Evolutionary conservation across 75 land plant genomes (phyloP).

Genomic region (Selaginella moellendorffii): DNA sequence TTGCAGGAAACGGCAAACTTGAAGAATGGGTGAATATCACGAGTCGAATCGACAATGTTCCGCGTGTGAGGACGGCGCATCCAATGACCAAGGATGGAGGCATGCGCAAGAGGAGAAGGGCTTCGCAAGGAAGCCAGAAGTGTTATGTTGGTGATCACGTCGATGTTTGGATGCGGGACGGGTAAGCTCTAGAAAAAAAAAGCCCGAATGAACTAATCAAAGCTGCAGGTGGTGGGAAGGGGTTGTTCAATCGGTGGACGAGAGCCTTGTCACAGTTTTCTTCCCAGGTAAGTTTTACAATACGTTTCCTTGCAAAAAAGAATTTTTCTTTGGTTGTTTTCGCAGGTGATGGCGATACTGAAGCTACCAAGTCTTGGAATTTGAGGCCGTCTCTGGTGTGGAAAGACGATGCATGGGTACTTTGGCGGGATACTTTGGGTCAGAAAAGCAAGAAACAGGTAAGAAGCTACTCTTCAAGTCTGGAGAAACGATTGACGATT

Average conservation of each 20-base stretch:
- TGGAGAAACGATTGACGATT: neutral
- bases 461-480: conserved; percentile 22
- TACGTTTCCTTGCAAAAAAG: neutral
- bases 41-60: conserved; percentile 24
- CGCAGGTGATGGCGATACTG: conserved; percentile 55
- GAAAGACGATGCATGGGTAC: conserved; percentile 61
- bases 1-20: conserved; percentile 37
- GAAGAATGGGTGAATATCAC: conserved; percentile 68
- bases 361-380: conserved; percentile 45
- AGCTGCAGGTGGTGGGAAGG: conserved; percentile 96
- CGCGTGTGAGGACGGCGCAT: conserved; percentile 52
- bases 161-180: conserved; percentile 68
- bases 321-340: neutral
- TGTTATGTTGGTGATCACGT: conserved; percentile 87
- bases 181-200: too few species aligned
- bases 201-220: too few species aligned
- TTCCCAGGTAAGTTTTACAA: conserved; percentile 46
- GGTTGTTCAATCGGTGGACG: conserved; percentile 44
- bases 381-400: conserved; percentile 77
- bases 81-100: conserved; percentile 51
- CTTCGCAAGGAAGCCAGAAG: conserved; percentile 34
- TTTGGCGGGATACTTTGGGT: conserved; percentile 30
- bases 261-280: conserved; percentile 38
- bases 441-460: conserved; percentile 4
- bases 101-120: conserved; percentile 58